phyloP scores from a whole-genome alignment of 805 yeast species.

The Maudiozyma serrabonitensis region DNA sequence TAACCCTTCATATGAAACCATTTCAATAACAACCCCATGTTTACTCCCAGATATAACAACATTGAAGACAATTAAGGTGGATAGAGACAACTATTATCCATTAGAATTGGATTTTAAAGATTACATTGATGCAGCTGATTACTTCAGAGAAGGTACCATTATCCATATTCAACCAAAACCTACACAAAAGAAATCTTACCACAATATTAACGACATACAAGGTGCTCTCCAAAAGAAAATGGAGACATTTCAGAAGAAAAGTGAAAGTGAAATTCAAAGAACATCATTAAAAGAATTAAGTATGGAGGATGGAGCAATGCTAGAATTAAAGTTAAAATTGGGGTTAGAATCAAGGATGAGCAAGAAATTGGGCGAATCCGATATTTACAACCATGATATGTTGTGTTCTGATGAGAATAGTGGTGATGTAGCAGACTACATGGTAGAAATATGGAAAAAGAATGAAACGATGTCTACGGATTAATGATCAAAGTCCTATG shows the following conservation, averaged over 20 bases:
- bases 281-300: slow-evolving; percentile 1
- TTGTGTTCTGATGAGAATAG: slow-evolving; percentile 16
- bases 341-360: not conserved
- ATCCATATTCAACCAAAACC: slow-evolving; percentile 18
- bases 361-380: slow-evolving; percentile 1
- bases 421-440: slow-evolving; percentile 17
- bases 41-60: slow-evolving; percentile 50
- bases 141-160: slow-evolving; percentile 23
- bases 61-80: slow-evolving; percentile 40
- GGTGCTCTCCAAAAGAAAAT: slow-evolving; percentile 8
- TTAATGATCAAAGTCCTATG: no score
- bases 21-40: slow-evolving; percentile 46
- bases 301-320: not conserved
- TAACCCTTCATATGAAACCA: slow-evolving; percentile 35
- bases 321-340: slow-evolving; percentile 10
- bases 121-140: slow-evolving; percentile 16
- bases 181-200: not conserved
- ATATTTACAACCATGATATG: slow-evolving; percentile 14
- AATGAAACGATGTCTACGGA: not conserved
- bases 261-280: not conserved
- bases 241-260: not conserved
- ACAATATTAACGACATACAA: slow-evolving; percentile 8
- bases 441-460: slow-evolving; percentile 20
- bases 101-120: slow-evolving; percentile 33
- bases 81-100: slow-evolving; percentile 43